Conservation (phyloP, 768 basidiomycete species). For the Lactarius hengduanensis region DNA sequence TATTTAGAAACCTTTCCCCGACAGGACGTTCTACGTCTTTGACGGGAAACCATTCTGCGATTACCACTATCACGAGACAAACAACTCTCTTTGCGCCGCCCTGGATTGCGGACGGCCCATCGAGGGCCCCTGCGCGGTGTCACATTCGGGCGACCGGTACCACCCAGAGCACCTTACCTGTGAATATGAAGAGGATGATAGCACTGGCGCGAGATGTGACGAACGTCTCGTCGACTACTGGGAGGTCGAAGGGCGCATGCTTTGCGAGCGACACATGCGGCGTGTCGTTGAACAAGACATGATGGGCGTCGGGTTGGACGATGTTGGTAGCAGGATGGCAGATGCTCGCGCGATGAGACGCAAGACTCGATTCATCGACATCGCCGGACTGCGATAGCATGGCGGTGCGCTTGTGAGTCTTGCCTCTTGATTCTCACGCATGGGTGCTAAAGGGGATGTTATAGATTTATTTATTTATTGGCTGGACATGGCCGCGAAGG, state of each 20-base stretch:
- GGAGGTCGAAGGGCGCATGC: constrained; percentile 82
- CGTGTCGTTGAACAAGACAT: constrained; percentile 32
- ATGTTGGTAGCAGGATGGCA: constrained; percentile 28
- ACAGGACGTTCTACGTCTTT: constrained; percentile 88
- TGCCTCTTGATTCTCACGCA: not conserved
- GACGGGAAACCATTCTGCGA: constrained; percentile 89
- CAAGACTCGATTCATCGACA: constrained; percentile 78
- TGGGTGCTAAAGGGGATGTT: not conserved
- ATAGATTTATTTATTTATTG: not conserved
- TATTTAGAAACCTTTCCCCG: constrained; percentile 80
- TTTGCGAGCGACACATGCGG: constrained; percentile 79
- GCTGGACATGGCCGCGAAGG: not conserved
- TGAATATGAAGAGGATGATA: constrained; percentile 50
- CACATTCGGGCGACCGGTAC: constrained; percentile 75
- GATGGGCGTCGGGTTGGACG: constrained; percentile 27
- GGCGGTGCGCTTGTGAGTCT: constrained; percentile 6
- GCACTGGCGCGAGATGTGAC: constrained; percentile 40
- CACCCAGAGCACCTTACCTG: constrained; percentile 89
- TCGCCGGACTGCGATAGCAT: constrained; percentile 37
- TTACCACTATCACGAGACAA: constrained; percentile 91
- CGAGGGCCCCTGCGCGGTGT: constrained; percentile 90
- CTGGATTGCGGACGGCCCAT: constrained; percentile 81
- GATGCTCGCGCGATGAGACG: constrained; percentile 65
- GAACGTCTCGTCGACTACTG: constrained; percentile 79
- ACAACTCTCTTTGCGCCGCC: constrained; percentile 83